Evolutionary conservation across 2,329 filamentous ascomycete species (phyloP).

Genomic region (Colletotrichum sp.): DNA sequence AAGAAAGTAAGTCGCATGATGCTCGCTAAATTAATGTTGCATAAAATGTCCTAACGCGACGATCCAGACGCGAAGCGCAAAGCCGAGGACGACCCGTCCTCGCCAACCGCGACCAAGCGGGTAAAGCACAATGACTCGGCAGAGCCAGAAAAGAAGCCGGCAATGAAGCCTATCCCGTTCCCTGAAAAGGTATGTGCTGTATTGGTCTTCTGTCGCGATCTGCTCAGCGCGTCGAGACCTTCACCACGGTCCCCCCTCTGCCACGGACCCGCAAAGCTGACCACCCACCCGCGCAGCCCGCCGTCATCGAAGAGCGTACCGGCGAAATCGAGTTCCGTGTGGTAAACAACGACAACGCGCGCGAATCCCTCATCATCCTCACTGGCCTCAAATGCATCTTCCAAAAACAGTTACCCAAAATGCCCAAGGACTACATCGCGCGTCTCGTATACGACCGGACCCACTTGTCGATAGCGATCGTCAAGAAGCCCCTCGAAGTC

Average conservation of each 20-base stretch:
- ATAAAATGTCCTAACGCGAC: neutral
- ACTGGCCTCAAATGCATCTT: slow-evolving; percentile 98
- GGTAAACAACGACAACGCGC: slow-evolving; percentile 92
- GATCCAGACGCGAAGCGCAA: slow-evolving; percentile 67
- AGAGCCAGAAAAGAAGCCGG: slow-evolving; percentile 54
- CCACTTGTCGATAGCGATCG: slow-evolving; percentile 94
- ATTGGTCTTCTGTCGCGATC: neutral
- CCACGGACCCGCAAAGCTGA: slow-evolving; percentile 3
- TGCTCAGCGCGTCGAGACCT: neutral
- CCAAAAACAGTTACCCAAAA: slow-evolving; percentile 97
- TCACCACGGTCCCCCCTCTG: neutral
- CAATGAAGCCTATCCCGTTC: slow-evolving; percentile 75
- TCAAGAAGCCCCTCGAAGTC: slow-evolving; percentile 95
- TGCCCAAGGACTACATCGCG: slow-evolving; percentile 99
- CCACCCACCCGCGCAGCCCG: slow-evolving; percentile 59
- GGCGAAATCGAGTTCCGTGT: slow-evolving; percentile 97
- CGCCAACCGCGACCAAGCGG: slow-evolving; percentile 67
- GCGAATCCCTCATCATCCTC: slow-evolving; percentile 90
- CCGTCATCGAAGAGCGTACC: slow-evolving; percentile 89
- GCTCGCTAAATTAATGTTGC: fast-evolving
- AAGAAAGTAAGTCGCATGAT: slow-evolving; percentile 38
- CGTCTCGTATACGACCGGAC: slow-evolving; percentile 96
- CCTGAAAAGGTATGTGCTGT: slow-evolving; percentile 74
- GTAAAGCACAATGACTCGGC: slow-evolving; percentile 55
- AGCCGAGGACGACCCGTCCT: slow-evolving; percentile 68